Evolutionary conservation across 129 eudicot genomes (phyloP).

Genomic region (Flaveria brownii): DNA sequence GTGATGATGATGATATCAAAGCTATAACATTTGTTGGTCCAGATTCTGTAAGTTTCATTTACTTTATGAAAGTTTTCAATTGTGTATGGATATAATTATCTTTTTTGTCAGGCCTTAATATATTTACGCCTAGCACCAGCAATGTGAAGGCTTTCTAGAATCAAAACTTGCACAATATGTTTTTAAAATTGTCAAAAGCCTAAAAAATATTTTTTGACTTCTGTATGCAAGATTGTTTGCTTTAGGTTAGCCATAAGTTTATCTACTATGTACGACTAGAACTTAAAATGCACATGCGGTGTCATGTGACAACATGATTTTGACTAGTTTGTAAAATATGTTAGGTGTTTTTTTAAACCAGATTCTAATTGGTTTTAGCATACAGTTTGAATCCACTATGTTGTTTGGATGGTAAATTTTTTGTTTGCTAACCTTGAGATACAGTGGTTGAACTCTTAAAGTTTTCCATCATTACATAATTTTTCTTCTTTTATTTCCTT

Average conservation of each 20-base stretch:
- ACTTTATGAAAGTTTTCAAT: constrained; percentile 23
- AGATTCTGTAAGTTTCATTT: constrained; percentile 64
- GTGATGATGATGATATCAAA: constrained; percentile 88
- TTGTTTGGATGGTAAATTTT: background rate
- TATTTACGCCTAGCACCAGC: background rate
- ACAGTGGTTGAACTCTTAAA: background rate
- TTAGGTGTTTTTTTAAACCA: background rate
- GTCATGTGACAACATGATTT: background rate
- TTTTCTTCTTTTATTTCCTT: background rate
- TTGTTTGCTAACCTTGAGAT: constrained; percentile 7
- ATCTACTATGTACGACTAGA: background rate
- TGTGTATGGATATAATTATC: constrained; percentile 12
- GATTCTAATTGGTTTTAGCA: background rate
- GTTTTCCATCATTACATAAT: background rate
- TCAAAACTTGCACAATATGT: background rate
- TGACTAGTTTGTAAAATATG: background rate
- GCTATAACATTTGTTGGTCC: constrained; percentile 95
- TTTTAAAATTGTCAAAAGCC: background rate
- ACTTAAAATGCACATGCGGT: background rate
- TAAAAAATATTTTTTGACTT: background rate
- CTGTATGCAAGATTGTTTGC: background rate
- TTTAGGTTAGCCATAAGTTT: background rate
- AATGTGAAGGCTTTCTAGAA: constrained; percentile 10
- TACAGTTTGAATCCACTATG: background rate
- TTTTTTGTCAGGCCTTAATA: constrained; percentile 13